These are phyloP conservation scores for Spergularia bocconei DNA, from an alignment of 148 eudicot species.

Conservation along the genomic window DNA sequence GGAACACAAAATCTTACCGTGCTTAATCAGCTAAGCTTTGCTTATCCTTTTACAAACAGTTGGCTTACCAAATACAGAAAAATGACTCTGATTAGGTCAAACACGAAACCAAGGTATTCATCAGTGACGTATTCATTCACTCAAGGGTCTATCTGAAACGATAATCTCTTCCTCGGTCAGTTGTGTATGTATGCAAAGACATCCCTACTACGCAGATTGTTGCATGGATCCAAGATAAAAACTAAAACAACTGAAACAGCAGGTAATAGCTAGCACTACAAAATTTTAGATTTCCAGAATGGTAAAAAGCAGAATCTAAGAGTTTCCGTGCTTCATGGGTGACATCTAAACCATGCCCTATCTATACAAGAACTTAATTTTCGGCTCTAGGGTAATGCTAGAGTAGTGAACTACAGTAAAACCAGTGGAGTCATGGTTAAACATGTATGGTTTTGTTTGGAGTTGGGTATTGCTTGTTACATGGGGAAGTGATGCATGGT, in stretches of 20 bases:
- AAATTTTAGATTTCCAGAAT: too few relatives aligned
- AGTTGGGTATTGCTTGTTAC: background rate
- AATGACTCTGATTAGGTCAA: background rate
- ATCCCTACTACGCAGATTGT: background rate
- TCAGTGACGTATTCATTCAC: background rate
- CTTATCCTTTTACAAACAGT: conserved; percentile 18
- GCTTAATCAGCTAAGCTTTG: background rate
- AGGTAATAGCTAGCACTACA: too few relatives aligned
- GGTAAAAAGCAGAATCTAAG: too few relatives aligned
- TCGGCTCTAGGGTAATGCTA: background rate
- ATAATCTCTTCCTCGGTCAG: background rate
- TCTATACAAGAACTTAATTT: background rate
- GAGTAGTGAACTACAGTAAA: background rate
- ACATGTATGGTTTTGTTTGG: background rate
- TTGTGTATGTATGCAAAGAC: background rate
- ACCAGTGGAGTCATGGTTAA: background rate
- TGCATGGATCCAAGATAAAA: background rate
- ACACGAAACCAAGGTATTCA: background rate
- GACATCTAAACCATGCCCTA: background rate
- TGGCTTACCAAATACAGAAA: conserved; percentile 18
- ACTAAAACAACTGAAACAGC: background rate
- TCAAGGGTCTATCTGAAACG: background rate
- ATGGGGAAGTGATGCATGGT: conserved; percentile 26
- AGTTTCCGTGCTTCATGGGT: background rate
- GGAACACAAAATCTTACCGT: conserved; percentile 7